Evolutionary conservation across 257 asterid genomes (phyloP).

Genomic region (Thymus quinquecostatus): DNA sequence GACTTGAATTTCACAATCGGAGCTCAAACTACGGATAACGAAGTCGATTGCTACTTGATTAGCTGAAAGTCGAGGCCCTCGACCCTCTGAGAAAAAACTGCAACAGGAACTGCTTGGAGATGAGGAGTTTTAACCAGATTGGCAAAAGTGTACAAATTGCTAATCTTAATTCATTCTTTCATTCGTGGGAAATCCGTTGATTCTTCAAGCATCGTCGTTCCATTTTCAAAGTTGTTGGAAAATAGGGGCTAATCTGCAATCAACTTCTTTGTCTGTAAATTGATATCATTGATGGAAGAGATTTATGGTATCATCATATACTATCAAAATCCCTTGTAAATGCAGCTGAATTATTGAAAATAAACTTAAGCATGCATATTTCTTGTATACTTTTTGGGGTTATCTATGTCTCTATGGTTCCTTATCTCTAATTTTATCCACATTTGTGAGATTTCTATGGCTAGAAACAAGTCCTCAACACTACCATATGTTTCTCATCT

Average conservation of each 20-base stretch:
- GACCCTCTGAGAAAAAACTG: constrained; percentile 28
- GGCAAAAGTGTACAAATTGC: constrained; percentile 42
- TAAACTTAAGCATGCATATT: not conserved
- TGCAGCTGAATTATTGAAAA: constrained; percentile 16
- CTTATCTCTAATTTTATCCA: constrained; percentile 2
- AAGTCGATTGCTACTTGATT: constrained; percentile 47
- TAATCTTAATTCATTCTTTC: constrained; percentile 33
- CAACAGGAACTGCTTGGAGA: constrained; percentile 31
- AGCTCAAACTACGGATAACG: constrained; percentile 48
- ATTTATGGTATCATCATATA: constrained; percentile 2
- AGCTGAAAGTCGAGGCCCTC: constrained; percentile 33
- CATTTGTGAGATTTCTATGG: constrained; percentile 10
- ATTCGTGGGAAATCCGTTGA: constrained; percentile 31
- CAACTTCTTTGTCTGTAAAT: constrained; percentile 19
- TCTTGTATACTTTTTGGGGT: not conserved
- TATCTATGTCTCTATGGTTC: not conserved
- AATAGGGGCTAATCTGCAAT: constrained; percentile 25
- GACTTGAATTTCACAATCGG: constrained; percentile 42
- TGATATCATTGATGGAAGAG: constrained; percentile 14
- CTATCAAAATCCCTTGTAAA: constrained; percentile 10
- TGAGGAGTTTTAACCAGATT: constrained; percentile 32
- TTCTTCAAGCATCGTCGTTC: constrained; percentile 22
- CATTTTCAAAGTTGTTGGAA: constrained; percentile 10
- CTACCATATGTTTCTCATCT: not conserved
- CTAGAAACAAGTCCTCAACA: not conserved